These are phyloP conservation scores for Buddleja alternifolia DNA, from an alignment of 257 asterid species.

Conservation along the genomic window DNA sequence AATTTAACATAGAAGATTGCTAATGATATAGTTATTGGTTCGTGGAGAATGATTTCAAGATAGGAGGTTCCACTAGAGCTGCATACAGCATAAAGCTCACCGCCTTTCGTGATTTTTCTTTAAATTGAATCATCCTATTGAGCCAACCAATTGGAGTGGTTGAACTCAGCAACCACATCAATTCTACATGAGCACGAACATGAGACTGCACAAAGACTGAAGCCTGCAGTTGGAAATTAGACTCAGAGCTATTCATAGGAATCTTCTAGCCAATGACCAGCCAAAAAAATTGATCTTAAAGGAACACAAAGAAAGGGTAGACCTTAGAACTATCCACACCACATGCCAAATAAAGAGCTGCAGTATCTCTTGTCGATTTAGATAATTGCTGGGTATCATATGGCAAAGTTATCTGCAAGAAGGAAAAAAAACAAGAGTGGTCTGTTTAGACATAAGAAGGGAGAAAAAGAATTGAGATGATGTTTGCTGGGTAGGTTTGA, in stretches of 20 bases:
- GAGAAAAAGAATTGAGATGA: constrained; percentile 5
- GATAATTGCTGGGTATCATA: constrained; percentile 76
- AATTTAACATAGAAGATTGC: constrained; percentile 10
- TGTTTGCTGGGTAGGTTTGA: constrained; percentile 12
- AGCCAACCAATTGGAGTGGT: constrained; percentile 97
- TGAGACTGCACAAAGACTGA: constrained; percentile 99
- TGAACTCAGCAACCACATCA: constrained; percentile 96
- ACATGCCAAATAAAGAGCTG: constrained; percentile 96
- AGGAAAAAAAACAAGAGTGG: constrained; percentile 12
- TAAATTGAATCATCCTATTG: constrained; percentile 92
- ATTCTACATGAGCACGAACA: constrained; percentile 89
- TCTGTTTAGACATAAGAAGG: constrained; percentile 2
- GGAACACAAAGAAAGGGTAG: constrained; percentile 24
- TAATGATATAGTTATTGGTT: neutral
- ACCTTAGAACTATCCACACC: constrained; percentile 95
- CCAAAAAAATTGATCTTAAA: constrained; percentile 13
- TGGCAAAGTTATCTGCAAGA: constrained; percentile 81
- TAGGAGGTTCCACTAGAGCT: constrained; percentile 1
- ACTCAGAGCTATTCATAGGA: constrained; percentile 22
- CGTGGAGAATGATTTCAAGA: neutral
- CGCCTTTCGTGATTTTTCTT: constrained; percentile 88
- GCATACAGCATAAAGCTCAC: constrained; percentile 54
- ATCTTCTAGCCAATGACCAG: constrained; percentile 12
- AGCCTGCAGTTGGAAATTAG: constrained; percentile 60
- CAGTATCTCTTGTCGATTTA: constrained; percentile 87